Base-by-base conservation (phyloP, 257 asterid genomes). In the Solanum ossicruentum region DNA sequence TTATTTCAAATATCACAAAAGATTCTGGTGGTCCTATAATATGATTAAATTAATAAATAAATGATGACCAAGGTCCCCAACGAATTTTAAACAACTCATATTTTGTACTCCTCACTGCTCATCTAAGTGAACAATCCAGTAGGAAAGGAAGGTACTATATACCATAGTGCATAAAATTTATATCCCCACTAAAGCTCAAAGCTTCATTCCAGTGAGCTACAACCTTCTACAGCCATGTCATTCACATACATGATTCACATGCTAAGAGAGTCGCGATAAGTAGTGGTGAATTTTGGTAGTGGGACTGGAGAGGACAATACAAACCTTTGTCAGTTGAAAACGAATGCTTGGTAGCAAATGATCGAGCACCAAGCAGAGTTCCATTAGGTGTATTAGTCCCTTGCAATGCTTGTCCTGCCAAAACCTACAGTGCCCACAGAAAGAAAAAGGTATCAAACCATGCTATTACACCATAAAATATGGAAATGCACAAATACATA, bases 271-370 rank as follows among this genome's bases (percentile, higher is more conserved):
- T 21, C 81, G 16, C 3, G 3, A 8, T 16, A 77, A 28, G 60
- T 23, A 43, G 15, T 16, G 26, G 16, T 77, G 41, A 6, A 23
- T 77, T 17, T 77, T 43, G 47, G 47, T 1, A 4, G 20, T 18
- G 56, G 63, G 26, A 3, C 5, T 8, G 12, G 26, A 84, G 80
- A 73, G 85, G 17, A 16, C 21, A 67, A 32, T 18, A 83, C 85
- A 86, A 81, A 94, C 98, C 97, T 92, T 93, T 93, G 85, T 93
- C 94, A 1, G 91, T 93, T 10, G 97, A 93, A 88, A 95, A 93
- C 0, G 98, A 90, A 28, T 93, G 95, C 84, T 92, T 95, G 23
- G 98, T 93, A 88, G 98, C 95, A 90, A 92, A 93, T 47, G 97
- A 79, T 36, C 97, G 95, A 55, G 91, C 86, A 18, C 88, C 88